Conservation (phyloP, 139 green algal species). For the Chlorella vulgaris region DNA sequence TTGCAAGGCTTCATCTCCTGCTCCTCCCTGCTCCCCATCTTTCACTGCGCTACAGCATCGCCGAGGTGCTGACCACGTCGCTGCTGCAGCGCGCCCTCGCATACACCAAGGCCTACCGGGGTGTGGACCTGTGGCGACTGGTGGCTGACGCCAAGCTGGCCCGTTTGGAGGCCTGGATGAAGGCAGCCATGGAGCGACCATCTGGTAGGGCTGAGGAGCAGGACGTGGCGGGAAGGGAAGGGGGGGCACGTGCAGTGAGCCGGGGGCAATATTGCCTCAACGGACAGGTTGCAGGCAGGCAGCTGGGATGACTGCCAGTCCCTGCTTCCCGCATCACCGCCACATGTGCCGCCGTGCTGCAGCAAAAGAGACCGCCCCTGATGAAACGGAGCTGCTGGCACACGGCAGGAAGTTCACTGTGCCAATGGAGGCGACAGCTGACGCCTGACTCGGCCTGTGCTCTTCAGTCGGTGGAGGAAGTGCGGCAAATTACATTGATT, state of each 20-base stretch:
- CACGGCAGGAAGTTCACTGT: conserved; percentile 21
- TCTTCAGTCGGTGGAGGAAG: too few species aligned
- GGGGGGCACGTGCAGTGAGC: background rate
- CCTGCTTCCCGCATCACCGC: too few species aligned
- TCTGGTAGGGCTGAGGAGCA: background rate
- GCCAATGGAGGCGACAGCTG: background rate
- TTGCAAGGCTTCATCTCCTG: background rate
- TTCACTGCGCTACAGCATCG: background rate
- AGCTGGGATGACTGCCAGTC: too few species aligned
- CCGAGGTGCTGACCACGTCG: conserved; percentile 17
- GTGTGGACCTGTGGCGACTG: conserved; percentile 13
- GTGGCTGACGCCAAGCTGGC: background rate
- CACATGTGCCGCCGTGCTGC: background rate
- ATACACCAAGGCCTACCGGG: conserved; percentile 19
- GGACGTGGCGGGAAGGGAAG: background rate
- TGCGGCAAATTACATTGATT: too few species aligned
- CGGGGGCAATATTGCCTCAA: too few species aligned
- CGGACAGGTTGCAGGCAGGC: too few species aligned
- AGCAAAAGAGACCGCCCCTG: conserved; percentile 10
- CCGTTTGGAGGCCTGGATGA: conserved; percentile 21
- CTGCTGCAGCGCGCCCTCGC: conserved; percentile 13
- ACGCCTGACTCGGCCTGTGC: too few species aligned
- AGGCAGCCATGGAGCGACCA: background rate
- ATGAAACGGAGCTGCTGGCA: conserved; percentile 6
- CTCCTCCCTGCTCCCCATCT: too few species aligned